A percentile compares a stretch with the other conserved stretches of the same genome.
phyloP scores from a whole-genome alignment of 371 early-diverging fungal species.

The Mucor velutinosus region DNA sequence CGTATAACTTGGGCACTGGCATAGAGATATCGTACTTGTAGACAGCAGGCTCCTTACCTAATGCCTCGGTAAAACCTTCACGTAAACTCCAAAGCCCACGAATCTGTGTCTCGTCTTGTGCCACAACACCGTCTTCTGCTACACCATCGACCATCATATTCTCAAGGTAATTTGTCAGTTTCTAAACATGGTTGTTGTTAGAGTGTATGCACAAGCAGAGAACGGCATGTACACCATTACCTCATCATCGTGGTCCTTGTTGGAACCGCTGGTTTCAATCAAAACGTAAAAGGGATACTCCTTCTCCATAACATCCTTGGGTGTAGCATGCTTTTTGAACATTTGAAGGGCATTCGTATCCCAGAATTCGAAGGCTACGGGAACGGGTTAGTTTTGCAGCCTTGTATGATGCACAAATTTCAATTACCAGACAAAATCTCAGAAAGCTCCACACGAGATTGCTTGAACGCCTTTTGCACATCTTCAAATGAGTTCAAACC shows the following conservation, averaged over 20 bases:
- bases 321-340: slow-evolving; percentile 66
- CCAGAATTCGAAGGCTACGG: slow-evolving; percentile 93
- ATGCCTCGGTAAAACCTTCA: slow-evolving; percentile 93
- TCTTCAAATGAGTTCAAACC: slow-evolving; percentile 75
- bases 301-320: slow-evolving; percentile 65
- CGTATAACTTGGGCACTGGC: slow-evolving; percentile 85
- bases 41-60: slow-evolving; percentile 80
- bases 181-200: slow-evolving; percentile 33
- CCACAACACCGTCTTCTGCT: slow-evolving; percentile 88
- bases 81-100: slow-evolving; percentile 85
- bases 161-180: slow-evolving; percentile 73
- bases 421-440: slow-evolving; percentile 87
- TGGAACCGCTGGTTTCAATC: slow-evolving; percentile 92
- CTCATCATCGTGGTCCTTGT: slow-evolving; percentile 90
- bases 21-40: slow-evolving; percentile 94
- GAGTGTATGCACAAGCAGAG: not conserved
- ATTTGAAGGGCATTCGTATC: slow-evolving; percentile 74
- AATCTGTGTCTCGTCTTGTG: slow-evolving; percentile 82
- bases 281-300: slow-evolving; percentile 89
- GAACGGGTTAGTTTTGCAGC: not conserved
- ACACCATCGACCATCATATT: slow-evolving; percentile 67
- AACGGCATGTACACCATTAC: slow-evolving; percentile 15
- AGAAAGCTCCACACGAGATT: slow-evolving; percentile 77
- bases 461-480: slow-evolving; percentile 80
- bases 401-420: not conserved